Percentiles rank a stretch among this genome's conserved stretches.
Conservation (phyloP, 805 yeast species). For the Grigorovia transvaalensis region DNA sequence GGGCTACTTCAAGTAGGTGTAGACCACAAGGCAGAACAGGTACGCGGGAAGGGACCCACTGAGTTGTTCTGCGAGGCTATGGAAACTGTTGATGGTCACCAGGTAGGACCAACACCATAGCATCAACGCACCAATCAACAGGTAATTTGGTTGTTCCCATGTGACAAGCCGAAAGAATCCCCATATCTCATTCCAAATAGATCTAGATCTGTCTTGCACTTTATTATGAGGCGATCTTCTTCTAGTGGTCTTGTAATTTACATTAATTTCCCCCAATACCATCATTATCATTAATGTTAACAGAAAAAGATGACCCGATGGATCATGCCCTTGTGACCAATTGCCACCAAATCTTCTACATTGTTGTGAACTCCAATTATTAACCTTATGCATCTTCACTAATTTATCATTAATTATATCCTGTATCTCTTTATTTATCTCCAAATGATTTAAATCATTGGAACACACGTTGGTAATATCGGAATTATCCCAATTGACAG, state of each 20-base stretch:
- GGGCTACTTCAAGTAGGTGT: background rate
- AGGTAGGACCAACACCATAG: slow-evolving; percentile 85
- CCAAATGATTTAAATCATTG: no score
- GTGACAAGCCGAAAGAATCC: slow-evolving; percentile 5
- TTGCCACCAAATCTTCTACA: slow-evolving; percentile 53
- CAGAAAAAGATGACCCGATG: slow-evolving; percentile 86
- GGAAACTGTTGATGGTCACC: slow-evolving; percentile 78
- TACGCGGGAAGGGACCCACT: slow-evolving; percentile 56
- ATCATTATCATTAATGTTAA: slow-evolving; percentile 36
- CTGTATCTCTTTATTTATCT: background rate
- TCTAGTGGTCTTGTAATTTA: no score
- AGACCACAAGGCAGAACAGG: background rate
- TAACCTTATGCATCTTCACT: background rate
- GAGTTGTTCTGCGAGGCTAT: slow-evolving; percentile 63
- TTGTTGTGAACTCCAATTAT: slow-evolving; percentile 2
- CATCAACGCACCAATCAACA: slow-evolving; percentile 28
- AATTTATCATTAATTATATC: background rate
- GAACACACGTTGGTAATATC: background rate
- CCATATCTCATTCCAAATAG: background rate
- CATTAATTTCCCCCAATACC: slow-evolving; percentile 46
- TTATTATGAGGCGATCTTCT: no score
- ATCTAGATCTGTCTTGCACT: no score
- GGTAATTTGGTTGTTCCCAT: slow-evolving; percentile 21
- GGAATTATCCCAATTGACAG: no score
- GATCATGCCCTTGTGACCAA: slow-evolving; percentile 89